Evolutionary conservation across 2,329 filamentous ascomycete genomes (phyloP).

Genomic region (Chrysoporthe cubensis): DNA sequence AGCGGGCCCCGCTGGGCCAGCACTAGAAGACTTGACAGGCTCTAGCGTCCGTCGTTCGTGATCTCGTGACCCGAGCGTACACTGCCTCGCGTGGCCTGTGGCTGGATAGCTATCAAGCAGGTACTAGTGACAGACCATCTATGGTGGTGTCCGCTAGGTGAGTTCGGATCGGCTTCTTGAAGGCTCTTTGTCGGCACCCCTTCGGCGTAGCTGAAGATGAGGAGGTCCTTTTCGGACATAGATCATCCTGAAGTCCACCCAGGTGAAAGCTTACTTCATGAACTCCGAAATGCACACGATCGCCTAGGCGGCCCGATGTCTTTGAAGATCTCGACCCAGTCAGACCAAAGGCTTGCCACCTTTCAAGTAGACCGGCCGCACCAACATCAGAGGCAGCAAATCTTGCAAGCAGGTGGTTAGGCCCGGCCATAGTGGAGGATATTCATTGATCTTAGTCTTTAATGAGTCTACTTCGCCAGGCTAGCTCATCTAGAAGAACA

Average conservation of each 20-base stretch:
- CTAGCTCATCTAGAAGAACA: background rate
- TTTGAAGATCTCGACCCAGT: too few relatives aligned
- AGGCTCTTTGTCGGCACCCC: background rate
- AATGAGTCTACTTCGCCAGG: background rate
- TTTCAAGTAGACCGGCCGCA: too few relatives aligned
- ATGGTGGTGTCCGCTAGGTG: background rate
- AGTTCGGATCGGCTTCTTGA: background rate
- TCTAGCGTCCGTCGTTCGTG: conserved; percentile 8
- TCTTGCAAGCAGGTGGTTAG: background rate
- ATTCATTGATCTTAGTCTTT: background rate
- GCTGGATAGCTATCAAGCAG: conserved; percentile 2
- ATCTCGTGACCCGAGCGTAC: background rate
- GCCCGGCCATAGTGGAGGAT: background rate
- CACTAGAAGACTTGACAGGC: background rate
- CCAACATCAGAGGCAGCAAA: too few relatives aligned
- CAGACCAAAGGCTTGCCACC: too few relatives aligned
- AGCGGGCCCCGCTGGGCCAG: background rate
- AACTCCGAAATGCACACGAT: too few relatives aligned
- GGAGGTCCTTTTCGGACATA: background rate
- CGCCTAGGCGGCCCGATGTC: too few relatives aligned
- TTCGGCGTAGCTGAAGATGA: background rate
- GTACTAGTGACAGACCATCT: too few relatives aligned
- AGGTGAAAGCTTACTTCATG: too few relatives aligned
- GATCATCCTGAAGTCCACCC: too few relatives aligned
- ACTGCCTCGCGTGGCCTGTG: background rate